Evolutionary conservation across 148 eudicot genomes (phyloP).

Genomic region (Talinum fruticosum): DNA sequence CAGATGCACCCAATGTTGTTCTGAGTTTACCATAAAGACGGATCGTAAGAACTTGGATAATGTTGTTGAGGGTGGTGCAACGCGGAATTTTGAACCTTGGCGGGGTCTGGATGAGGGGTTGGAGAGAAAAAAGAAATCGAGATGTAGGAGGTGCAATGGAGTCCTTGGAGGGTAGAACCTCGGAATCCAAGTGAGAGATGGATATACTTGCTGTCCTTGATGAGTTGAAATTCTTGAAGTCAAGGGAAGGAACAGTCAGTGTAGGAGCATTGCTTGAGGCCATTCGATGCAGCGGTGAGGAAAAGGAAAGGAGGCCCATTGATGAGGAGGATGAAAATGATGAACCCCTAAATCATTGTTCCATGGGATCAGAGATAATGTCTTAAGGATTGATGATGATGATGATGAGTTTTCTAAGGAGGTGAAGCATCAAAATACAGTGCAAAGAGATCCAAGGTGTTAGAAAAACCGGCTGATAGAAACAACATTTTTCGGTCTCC

Average conservation of each 20-base stretch:
- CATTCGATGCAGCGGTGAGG: background rate
- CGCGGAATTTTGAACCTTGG: constrained; percentile 93
- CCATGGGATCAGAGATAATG: background rate
- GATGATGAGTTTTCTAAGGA: background rate
- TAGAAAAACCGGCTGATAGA: too few species aligned
- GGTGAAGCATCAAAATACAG: background rate
- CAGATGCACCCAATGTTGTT: constrained; percentile 81
- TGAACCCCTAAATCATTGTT: too few species aligned
- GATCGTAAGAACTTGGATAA: constrained; percentile 89
- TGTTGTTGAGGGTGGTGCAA: constrained; percentile 77
- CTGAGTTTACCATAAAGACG: constrained; percentile 75
- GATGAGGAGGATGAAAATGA: background rate
- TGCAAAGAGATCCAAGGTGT: background rate
- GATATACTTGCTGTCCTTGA: constrained; percentile 88
- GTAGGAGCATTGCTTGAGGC: background rate
- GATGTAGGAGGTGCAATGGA: constrained; percentile 97
- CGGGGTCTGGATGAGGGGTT: constrained; percentile 74
- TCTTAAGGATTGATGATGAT: background rate
- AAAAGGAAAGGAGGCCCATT: background rate
- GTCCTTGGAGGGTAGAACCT: constrained; percentile 82
- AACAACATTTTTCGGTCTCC: too few species aligned
- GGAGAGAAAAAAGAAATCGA: constrained; percentile 59
- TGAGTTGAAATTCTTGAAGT: constrained; percentile 91
- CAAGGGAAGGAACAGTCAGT: background rate
- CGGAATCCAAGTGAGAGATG: constrained; percentile 91